Base-by-base conservation (phyloP, 2,329 filamentous ascomycete species). In the Thelonectria rubi region DNA sequence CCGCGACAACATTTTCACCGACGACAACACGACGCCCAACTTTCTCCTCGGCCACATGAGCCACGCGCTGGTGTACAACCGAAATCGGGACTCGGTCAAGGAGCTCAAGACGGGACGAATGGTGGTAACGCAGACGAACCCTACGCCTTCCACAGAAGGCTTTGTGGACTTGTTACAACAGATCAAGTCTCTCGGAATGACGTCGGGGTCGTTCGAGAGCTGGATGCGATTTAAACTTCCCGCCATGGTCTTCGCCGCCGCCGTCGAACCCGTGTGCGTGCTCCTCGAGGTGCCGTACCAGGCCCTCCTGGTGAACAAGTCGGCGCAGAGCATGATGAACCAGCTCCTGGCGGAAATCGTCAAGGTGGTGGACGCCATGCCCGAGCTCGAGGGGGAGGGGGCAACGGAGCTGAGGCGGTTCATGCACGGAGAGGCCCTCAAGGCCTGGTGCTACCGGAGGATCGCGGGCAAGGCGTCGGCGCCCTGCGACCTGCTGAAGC, bases 261-360 rank as follows among this genome's bases (percentile, higher is more conserved):
- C 95, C 26, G 86, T 96, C 56, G 94, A 97, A 65, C 89, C 94
- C 0, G 81, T 97, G 5, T 94, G 92, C 4, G 89, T 91, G 2
- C 80, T 97, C 9, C 84, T 96, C 53, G 91, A 96, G 69, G 87
- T 89, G 68, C 83, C 86, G 26, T 97, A 96, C 73, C 87, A 90
- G 45, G 82, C 88, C 48, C 77, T 98, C 0, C 77, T 91, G 8
- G 83, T 85, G 70, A 94, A 94, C 76, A 83, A 82, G 63, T 80
- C 86, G 40, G 83, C 91, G 0, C 86, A 86, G 15, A 82, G 84
- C 42, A 83, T 91, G 45, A 90, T 94, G 77, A 83, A 89, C 43
- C 79, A 89, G 32, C 82, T 98, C 3, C 79, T 97, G 2, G 80
- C 84, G 11, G 95, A 99, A 76, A 89, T 94, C 9, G 84, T 87